These are phyloP conservation scores for Diplodia scrobiculata DNA, from an alignment of 2,329 filamentous ascomycete species.

Conservation along the genomic window DNA sequence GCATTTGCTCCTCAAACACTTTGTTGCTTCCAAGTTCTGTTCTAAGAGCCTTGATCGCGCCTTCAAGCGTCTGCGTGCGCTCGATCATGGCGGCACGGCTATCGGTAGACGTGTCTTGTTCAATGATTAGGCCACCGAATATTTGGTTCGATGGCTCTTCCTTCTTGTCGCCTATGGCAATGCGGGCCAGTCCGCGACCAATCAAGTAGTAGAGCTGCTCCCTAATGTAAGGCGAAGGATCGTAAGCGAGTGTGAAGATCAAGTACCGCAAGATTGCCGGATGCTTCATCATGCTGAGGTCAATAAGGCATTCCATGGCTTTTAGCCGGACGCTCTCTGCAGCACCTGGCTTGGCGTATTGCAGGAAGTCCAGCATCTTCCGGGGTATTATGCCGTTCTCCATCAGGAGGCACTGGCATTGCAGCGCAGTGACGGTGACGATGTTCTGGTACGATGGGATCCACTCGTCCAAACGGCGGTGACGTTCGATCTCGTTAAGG, in stretches of 20 bases:
- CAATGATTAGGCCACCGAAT: conserved; percentile 57
- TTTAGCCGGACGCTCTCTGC: conserved; percentile 62
- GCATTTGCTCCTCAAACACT: conserved; percentile 57
- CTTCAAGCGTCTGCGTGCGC: conserved; percentile 59
- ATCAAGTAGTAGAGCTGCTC: conserved; percentile 56
- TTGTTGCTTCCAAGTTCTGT: conserved; percentile 54
- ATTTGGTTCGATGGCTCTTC: conserved; percentile 39
- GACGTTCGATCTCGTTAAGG: conserved; percentile 63
- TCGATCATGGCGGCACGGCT: conserved; percentile 57
- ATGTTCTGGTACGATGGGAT: conserved; percentile 66
- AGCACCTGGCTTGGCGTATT: conserved; percentile 62
- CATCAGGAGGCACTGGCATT: conserved; percentile 60
- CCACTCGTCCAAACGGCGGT: conserved; percentile 67
- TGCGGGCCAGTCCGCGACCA: conserved; percentile 58
- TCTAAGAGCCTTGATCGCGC: conserved; percentile 60
- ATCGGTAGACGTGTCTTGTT: conserved; percentile 57
- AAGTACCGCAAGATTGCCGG: conserved; percentile 59
- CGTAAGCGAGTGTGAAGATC: conserved; percentile 58
- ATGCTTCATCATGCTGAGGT: conserved; percentile 57
- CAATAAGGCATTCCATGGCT: conserved; percentile 61
- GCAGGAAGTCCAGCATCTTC: conserved; percentile 60
- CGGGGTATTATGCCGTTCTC: conserved; percentile 56
- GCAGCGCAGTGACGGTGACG: conserved; percentile 62
- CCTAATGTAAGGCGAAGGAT: conserved; percentile 61
- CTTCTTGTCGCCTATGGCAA: conserved; percentile 59